Conservation (phyloP, 805 yeast genomes). For the Clavispora vitiphila region DNA sequence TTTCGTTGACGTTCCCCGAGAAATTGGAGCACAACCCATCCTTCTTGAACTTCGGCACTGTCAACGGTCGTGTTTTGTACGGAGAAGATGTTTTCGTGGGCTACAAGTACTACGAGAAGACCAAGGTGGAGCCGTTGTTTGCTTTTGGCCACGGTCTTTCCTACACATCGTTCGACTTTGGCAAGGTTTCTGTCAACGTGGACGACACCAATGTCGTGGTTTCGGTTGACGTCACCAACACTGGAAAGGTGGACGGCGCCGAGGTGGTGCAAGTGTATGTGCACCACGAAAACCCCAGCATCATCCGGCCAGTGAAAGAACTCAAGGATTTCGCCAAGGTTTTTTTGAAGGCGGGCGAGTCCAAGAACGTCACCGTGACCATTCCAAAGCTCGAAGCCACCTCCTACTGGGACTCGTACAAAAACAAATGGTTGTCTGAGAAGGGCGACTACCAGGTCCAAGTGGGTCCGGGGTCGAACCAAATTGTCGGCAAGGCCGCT, state of each 20-base stretch:
- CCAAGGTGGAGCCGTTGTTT: slow-evolving; percentile 22
- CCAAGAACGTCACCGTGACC: slow-evolving; percentile 11
- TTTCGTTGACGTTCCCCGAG: slow-evolving; percentile 22
- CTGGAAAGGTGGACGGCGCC: slow-evolving; percentile 21
- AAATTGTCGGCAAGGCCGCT: slow-evolving; percentile 6
- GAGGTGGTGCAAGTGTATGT: slow-evolving; percentile 28
- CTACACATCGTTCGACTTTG: slow-evolving; percentile 21
- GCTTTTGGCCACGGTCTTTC: slow-evolving; percentile 32
- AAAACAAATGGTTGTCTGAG: slow-evolving; percentile 22
- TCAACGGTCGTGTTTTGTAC: slow-evolving; percentile 27
- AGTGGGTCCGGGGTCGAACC: slow-evolving; percentile 18
- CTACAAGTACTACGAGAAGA: slow-evolving; percentile 27
- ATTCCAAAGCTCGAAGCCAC: slow-evolving; percentile 22
- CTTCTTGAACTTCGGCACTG: slow-evolving; percentile 24
- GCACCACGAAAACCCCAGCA: slow-evolving; percentile 12
- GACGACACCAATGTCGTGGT: slow-evolving; percentile 15
- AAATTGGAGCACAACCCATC: slow-evolving; percentile 24
- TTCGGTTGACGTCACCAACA: slow-evolving; percentile 18
- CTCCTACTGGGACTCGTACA: slow-evolving; percentile 27
- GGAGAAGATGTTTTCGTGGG: slow-evolving; percentile 32
- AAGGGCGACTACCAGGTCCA: slow-evolving; percentile 21
- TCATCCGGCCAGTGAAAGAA: slow-evolving; percentile 24
- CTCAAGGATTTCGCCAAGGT: slow-evolving; percentile 29
- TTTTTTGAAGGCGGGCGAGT: slow-evolving; percentile 14
- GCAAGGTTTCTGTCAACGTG: slow-evolving; percentile 10